Evolutionary conservation across 345 rosid species (phyloP), one percentile per base, ranked within the genome.

Genomic region (Cochlearia excelsa): DNA sequence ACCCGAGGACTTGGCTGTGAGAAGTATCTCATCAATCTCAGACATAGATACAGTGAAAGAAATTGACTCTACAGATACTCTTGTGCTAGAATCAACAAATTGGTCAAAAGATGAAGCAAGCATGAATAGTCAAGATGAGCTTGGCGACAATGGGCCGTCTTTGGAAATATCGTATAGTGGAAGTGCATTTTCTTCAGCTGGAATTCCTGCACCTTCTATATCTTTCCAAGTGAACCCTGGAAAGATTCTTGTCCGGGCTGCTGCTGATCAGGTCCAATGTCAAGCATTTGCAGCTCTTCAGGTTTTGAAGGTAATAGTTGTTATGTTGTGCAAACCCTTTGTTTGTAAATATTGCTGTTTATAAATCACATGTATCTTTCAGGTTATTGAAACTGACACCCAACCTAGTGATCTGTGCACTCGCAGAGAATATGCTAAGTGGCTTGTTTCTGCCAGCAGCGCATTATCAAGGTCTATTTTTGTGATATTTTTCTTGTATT

Each of bases 391-490:
- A 77, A 81, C 75, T 70, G 83, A 87, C 69, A 80, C 75, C 73
- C 81, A 76, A 63, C 86, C 91, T 11, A 69, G 83, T 58, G 86
- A 81, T 78, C 75, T 93, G 8, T 93, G 97, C 54, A 81, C 90
- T 56, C 97, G 99, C 10, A 89, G 94, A 54, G 95, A 86, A 49
- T 93, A 89, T 73, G 97, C 94, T 53, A 83, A 90, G 55, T 93
- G 99, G 99, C 75, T 93, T 75, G 84, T 93, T 48, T 75, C 85
- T 70, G 94, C 95, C 46, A 89, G 92, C 74, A 75, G 82, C 69
- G 79, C 79, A 51, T 81, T 93, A 67, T 80, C 95, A 51, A 86
- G 99, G 99, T 93, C 76, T 34, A 30, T 16, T 38, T 16, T 48
- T 2, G 8, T 66, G 51, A 52, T 77, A 57, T 43, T 56, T 57